Evolutionary conservation across 495 filamentous ascomycete species (phyloP), one percentile per base, ranked within the genome.

Genomic region (Annulohypoxylon maeteangense): DNA sequence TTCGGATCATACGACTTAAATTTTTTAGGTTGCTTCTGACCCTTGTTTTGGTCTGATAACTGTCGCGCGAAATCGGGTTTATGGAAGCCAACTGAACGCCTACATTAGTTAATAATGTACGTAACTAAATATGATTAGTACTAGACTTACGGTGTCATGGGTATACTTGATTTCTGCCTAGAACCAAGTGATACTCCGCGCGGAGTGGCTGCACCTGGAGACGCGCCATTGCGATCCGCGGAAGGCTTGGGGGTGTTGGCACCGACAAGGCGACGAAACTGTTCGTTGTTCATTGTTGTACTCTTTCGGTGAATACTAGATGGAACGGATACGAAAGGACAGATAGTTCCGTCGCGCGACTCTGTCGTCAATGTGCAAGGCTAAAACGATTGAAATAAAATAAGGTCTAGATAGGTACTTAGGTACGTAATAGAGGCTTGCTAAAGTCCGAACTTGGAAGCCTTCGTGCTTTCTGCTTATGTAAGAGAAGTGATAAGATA

Each of bases 221-320:
- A 79, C 62, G 67, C 74, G 58, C 80, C 84, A 79, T 81, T 78
- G 64, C 71, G 76, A 71, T 59, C 67, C 55, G 47, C 65, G 60
- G 40, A 78, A 56, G 71, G 74, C 73, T 83, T 86, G 44, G 75
- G 69, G 7, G 78, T 63, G 36, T 82, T 83, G 20, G 80, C 86
- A 42, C 89, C 81, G 7, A 99, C 76, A n/a, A 99, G 88, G 60
- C 91, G 90, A 54, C 95, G 94, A 77, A 99, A 99, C 77, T 99
- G 93, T 16, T 92, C 87, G 87, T 98, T 98, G 78, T 99, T 97
- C 95, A 99, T 99, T 27, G 53, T 71, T 38, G 60, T 40, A 44
- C 31, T 4, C 25, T 54, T 32, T 12, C 7, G 31, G 47, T 16
- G 34, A 38, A 14, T 20, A 18, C 14, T 38, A 31, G 22, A 27